Evolutionary conservation across 2,329 filamentous ascomycete genomes (phyloP).

Genomic region (Zelopaecilomyces penicillatus): DNA sequence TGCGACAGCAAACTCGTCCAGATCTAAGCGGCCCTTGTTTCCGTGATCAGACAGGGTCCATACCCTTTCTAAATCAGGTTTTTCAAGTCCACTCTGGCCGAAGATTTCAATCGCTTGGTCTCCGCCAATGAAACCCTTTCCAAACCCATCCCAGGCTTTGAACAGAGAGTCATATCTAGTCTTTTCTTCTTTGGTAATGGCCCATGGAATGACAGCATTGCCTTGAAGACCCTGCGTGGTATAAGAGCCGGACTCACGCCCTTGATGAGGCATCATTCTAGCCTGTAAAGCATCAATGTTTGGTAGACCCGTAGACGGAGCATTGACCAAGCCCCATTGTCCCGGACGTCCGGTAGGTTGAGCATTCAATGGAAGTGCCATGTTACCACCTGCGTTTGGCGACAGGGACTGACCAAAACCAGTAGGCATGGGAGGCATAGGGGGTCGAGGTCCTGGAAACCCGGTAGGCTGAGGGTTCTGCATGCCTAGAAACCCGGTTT

Average conservation of each 20-base stretch:
- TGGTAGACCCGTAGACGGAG: slow-evolving; percentile 77
- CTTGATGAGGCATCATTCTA: slow-evolving; percentile 95
- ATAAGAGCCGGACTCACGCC: slow-evolving; percentile 73
- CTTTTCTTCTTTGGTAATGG: slow-evolving; percentile 98
- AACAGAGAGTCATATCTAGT: slow-evolving; percentile 93
- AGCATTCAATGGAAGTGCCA: slow-evolving; percentile 65
- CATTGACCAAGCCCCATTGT: slow-evolving; percentile 98
- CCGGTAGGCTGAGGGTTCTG: slow-evolving; percentile 66
- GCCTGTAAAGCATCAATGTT: slow-evolving; percentile 90
- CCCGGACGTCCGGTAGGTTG: slow-evolving; percentile 90
- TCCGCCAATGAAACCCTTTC: slow-evolving; percentile 85
- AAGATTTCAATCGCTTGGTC: slow-evolving; percentile 95
- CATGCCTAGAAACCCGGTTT: slow-evolving; percentile 60
- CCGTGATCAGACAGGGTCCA: slow-evolving; percentile 93
- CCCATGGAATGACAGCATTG: slow-evolving; percentile 95
- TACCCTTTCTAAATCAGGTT: slow-evolving; percentile 79
- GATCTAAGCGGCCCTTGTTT: slow-evolving; percentile 87
- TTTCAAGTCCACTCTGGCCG: slow-evolving; percentile 88
- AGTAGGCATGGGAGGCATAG: slow-evolving; percentile 74
- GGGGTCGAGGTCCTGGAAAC: slow-evolving; percentile 77
- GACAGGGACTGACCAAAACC: slow-evolving; percentile 47
- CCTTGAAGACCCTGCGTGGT: slow-evolving; percentile 82
- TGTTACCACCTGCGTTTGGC: slow-evolving; percentile 43
- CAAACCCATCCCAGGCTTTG: slow-evolving; percentile 90
- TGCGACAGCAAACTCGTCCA: slow-evolving; percentile 95